Evolutionary conservation across 1,139 yeast species (phyloP).

Genomic region (Sugiyamaella xylanicola): DNA sequence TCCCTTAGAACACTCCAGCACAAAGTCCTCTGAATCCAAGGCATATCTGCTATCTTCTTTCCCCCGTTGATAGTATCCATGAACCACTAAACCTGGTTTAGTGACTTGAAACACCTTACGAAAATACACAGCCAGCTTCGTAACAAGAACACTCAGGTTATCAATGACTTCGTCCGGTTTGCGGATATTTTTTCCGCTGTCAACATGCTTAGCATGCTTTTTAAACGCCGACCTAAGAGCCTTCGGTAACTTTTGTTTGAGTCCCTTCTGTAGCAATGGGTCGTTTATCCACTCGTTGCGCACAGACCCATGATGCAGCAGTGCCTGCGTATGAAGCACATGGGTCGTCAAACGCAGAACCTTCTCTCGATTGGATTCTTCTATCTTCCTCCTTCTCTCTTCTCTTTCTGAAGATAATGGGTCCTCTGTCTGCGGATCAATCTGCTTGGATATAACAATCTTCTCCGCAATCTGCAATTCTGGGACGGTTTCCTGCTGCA

Average conservation of each 20-base stretch:
- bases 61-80: conserved; percentile 6
- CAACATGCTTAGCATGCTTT: conserved; percentile 17
- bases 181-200: conserved; percentile 12
- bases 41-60: neutral
- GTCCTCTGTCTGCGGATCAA: neutral
- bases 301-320: conserved; percentile 20
- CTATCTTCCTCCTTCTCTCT: conserved; percentile 6
- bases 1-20: conserved; percentile 6
- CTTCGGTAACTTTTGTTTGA: conserved; percentile 17
- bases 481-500: neutral
- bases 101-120: conserved; percentile 6
- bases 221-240: conserved; percentile 15
- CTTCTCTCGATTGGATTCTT: conserved; percentile 10
- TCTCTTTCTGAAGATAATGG: conserved; percentile 10
- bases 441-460: conserved; percentile 7
- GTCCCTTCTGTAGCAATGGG: conserved; percentile 13
- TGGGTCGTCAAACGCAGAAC: conserved; percentile 16
- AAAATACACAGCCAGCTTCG: conserved; percentile 17
- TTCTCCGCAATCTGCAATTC: conserved; percentile 7
- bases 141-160: conserved; percentile 9
- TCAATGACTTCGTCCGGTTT: conserved; percentile 15
- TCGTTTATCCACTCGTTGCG: conserved; percentile 22
- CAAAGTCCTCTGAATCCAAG: conserved; percentile 2
- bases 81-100: conserved; percentile 9
- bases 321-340: conserved; percentile 16